Evolutionary conservation across 768 basidiomycete species (phyloP), one percentile per base, ranked within the genome.

Genomic region (Boletus bicolor): DNA sequence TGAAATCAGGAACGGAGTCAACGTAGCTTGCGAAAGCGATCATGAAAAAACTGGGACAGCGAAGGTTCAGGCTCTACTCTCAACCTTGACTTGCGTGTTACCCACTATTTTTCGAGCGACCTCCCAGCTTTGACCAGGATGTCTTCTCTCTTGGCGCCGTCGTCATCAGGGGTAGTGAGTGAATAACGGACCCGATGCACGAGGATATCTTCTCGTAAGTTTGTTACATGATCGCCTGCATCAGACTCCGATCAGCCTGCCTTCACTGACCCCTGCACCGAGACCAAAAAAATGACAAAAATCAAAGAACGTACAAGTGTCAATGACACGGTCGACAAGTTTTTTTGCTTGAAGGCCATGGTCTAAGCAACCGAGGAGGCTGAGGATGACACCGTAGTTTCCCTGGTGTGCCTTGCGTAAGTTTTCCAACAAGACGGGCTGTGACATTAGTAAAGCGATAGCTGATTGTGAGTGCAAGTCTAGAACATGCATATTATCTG

Each of bases 21-120:
- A 96, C 85, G 63, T 89, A 99, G 57, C 86, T 91, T 3, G 94
- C 89, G 64, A 98, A 99, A 0, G 89, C 90, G 56, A 98, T 89
- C 62, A 94, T 83, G 73, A 98, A 98, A 76, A 96, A 97, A 71
- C 91, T 93, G 54, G 19, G 10, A 42, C 3, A 21, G 5, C n/a
- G 12, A 26, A n/a, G 11, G 8, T n/a, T 54, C 32, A 52, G 55
- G 11, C 28, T 36, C 52, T 30, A 36, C 44, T 51, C 19, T 49
- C 28, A 32, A 11, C 32, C 26, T 49, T 26, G 44, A 44, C 52
- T 28, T 26, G 50, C n/a, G 8, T n/a, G 15, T 35, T 3, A 72
- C 86, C n/a, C 61, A 91, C 91, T 94, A 95, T 81, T 93, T 92
- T 73, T 95, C 92, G 41, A 95, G 68, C 7, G 91, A 82, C 64